These are phyloP conservation scores for Globomyces sp. DNA, from an alignment of 371 early-diverging fungal genomes.

Conservation along the genomic window DNA sequence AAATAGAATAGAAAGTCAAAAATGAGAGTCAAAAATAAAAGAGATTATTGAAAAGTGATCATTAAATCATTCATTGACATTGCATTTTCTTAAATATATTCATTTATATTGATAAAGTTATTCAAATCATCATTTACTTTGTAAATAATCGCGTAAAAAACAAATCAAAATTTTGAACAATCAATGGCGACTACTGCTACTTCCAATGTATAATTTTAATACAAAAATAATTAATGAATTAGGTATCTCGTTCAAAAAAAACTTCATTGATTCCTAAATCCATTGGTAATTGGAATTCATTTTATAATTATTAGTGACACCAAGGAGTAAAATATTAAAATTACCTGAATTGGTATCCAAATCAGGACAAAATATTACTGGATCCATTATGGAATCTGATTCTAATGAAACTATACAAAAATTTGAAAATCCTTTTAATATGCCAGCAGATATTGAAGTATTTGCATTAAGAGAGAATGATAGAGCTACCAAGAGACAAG, in stretches of 20 bases:
- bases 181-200: background rate
- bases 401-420: slow-evolving; percentile 13
- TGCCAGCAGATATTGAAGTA: slow-evolving; percentile 47
- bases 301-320: slow-evolving; percentile 24
- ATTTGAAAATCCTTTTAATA: slow-evolving; percentile 40
- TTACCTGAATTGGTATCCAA: slow-evolving; percentile 34
- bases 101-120: too few species aligned
- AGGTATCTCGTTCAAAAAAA: background rate
- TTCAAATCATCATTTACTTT: too few species aligned
- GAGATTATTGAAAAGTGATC: too few species aligned
- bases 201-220: too few species aligned
- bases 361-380: background rate
- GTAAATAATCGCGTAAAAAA: too few species aligned
- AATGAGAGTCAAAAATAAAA: too few species aligned
- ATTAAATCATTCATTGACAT: too few species aligned
- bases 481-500: slow-evolving; percentile 36
- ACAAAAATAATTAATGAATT: too few species aligned
- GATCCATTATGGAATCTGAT: background rate
- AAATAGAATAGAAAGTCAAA: too few species aligned
- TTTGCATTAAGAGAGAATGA: slow-evolving; percentile 48
- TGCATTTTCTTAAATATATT: too few species aligned
- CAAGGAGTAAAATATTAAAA: slow-evolving; percentile 42
- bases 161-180: background rate
- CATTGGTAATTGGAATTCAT: background rate
- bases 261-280: background rate